phyloP scores from a whole-genome alignment of 192 early-diverging fungal species.

The Geranomyces michiganensis region DNA sequence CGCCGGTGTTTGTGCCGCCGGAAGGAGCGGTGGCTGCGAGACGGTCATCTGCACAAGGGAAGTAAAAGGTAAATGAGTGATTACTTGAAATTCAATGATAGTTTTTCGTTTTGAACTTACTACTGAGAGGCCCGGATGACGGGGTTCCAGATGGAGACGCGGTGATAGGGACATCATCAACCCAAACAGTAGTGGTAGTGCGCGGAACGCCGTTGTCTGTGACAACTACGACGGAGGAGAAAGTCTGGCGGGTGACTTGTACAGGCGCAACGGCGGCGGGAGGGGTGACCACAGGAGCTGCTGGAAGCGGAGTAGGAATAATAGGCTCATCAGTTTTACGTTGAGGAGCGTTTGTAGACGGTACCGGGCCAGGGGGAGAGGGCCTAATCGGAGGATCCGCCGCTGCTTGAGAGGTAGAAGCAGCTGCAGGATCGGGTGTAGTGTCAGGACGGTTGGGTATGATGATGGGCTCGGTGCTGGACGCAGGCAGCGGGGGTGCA shows the following conservation, averaged over 20 bases:
- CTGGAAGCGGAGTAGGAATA: no score
- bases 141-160: neutral
- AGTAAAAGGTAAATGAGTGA: no score
- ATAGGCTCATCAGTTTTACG: neutral
- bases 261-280: neutral
- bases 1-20: neutral
- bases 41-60: no score
- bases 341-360: neutral
- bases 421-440: neutral
- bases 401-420: neutral
- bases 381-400: neutral
- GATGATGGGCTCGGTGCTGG: no score
- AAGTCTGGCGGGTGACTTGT: neutral
- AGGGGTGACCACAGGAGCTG: neutral
- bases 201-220: conserved; percentile 19
- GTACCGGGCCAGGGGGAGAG: neutral
- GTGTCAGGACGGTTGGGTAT: no score
- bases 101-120: neutral
- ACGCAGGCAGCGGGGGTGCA: no score
- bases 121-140: neutral
- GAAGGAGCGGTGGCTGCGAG: neutral
- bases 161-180: conserved; percentile 8
- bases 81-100: no score
- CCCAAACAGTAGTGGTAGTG: conserved; percentile 27
- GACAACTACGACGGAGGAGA: neutral